These are phyloP conservation scores for Serendipita sp. DNA, from an alignment of 768 basidiomycete species.

Conservation along the genomic window DNA sequence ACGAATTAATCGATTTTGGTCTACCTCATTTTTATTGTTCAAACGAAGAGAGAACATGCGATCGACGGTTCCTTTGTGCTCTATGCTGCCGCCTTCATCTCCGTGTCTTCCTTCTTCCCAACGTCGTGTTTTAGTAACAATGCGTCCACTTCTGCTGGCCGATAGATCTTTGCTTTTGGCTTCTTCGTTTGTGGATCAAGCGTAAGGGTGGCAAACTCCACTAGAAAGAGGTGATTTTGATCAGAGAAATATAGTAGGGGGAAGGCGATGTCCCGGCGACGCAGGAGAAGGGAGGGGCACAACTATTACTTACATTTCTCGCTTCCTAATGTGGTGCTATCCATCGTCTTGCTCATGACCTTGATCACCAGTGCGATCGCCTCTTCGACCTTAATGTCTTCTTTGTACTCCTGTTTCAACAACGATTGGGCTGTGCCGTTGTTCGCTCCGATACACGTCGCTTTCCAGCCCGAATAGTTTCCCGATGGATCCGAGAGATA, in stretches of 20 bases:
- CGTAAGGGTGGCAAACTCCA: slow-evolving; percentile 92
- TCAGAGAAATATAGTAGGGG: too few species aligned
- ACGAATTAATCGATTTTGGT: too few species aligned
- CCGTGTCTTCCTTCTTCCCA: slow-evolving; percentile 75
- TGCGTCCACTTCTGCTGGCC: slow-evolving; percentile 74
- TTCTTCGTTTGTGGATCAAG: slow-evolving; percentile 60
- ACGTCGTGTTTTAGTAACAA: slow-evolving; percentile 64
- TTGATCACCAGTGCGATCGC: slow-evolving; percentile 82
- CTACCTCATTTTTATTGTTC: too few species aligned
- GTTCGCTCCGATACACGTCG: slow-evolving; percentile 97
- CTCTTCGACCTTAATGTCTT: slow-evolving; percentile 79
- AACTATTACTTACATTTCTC: slow-evolving; percentile 92
- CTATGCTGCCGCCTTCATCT: slow-evolving; percentile 44
- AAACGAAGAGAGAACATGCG: too few species aligned
- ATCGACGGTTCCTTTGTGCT: not conserved
- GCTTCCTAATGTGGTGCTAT: slow-evolving; percentile 87
- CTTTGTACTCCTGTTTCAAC: slow-evolving; percentile 97
- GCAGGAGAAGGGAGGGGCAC: too few species aligned
- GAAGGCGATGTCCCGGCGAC: too few species aligned
- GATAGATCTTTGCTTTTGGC: slow-evolving; percentile 84
- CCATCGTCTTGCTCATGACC: slow-evolving; percentile 99
- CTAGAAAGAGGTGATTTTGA: slow-evolving; percentile 26
- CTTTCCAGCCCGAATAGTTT: slow-evolving; percentile 97
- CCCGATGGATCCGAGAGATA: slow-evolving; percentile 98
- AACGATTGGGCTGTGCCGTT: slow-evolving; percentile 90